A percentile compares a stretch with the other conserved stretches of the same genome.
phyloP scores from a whole-genome alignment of 1,284 basidiomycete species.

The Cryptococcus jaspeensis region DNA sequence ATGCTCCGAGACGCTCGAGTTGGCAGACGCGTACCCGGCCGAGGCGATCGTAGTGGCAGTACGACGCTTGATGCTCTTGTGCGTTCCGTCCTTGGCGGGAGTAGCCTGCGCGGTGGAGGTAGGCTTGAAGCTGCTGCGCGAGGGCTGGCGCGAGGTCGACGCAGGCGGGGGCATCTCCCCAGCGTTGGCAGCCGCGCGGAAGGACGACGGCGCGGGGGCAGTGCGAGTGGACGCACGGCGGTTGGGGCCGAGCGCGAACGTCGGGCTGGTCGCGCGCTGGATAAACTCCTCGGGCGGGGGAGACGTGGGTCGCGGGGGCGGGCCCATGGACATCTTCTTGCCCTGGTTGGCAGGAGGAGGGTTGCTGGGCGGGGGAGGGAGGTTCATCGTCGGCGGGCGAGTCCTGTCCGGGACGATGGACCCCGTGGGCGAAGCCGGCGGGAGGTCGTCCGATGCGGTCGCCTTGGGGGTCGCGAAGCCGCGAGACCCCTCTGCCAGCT shows the following conservation, averaged over 20 bases:
- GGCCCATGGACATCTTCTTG: conserved; percentile 51
- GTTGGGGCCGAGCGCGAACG: conserved; percentile 54
- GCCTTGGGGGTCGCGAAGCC: conserved; percentile 16
- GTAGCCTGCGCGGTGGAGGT: conserved; percentile 16
- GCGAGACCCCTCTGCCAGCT: conserved; percentile 14
- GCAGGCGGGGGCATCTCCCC: conserved; percentile 66
- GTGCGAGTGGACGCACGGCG: conserved; percentile 50
- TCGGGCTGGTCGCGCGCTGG: conserved; percentile 79
- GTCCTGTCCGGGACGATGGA: conserved; percentile 65
- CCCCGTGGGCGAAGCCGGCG: conserved; percentile 22
- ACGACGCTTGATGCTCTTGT: conserved; percentile 34
- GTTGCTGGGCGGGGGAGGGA: conserved; percentile 76
- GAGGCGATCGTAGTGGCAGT: conserved; percentile 28
- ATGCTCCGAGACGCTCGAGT: conserved; percentile 32
- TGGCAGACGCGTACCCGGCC: conserved; percentile 29
- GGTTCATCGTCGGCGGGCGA: conserved; percentile 75
- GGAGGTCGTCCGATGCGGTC: conserved; percentile 37
- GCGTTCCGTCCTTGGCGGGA: conserved; percentile 48
- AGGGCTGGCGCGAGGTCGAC: conserved; percentile 65
- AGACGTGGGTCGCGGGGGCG: conserved; percentile 79
- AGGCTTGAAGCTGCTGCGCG: conserved; percentile 70
- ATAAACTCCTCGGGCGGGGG: conserved; percentile 85
- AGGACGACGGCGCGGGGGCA: conserved; percentile 55
- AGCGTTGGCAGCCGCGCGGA: conserved; percentile 54
- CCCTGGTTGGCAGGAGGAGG: conserved; percentile 65